Evolutionary conservation across 352 stramenopile genomes (phyloP), one percentile per base, ranked within the genome.

Genomic region (Globisporangium iwayamae): DNA sequence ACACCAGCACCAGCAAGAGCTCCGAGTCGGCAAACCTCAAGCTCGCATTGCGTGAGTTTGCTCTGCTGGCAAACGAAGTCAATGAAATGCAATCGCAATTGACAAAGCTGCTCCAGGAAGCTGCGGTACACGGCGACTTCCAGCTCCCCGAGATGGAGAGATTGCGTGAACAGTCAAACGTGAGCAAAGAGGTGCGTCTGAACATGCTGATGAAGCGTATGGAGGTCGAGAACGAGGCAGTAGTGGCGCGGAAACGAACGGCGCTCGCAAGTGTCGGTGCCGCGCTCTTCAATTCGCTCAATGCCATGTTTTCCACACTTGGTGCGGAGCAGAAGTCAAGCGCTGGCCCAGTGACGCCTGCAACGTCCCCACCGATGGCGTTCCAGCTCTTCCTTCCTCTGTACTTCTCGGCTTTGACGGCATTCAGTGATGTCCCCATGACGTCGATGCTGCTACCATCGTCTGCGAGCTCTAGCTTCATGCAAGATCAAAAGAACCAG

Each of bases 281-380:
- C 18, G 70, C 70, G 1, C 65, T 87, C 11, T 85, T 81, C 53
- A 87, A 72, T 28, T 60, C 69, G 11, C 74, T 86, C 56, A 89
- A 85, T 38, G 20, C 20, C 1, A 58, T 34, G 10, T 38, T 38
- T 9, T 30, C 20, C 3, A 4, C 7, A 11, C 7, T 3, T 10
- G 22, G 6, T 2, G 8, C 6, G 10, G 14, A 8, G 22, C 20
- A 39, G n/a, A 45, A 3, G 20, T 68, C 18, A 6, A 16, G 39
- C 18, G 11, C 11, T 46, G 36, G 20, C 7, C 28, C 4, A 14
- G 56, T 38, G 25, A 10, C 34, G 18, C 8, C 34, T 10, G 8
- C 1, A 10, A 39, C 8, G 13, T 69, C 67, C 4, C 68, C 72
- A 28, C 62, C 65, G 18, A 50, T 82, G 41, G 63, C 62, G 45